Evolutionary conservation across 495 filamentous ascomycete species (phyloP).

Genomic region (Podospora pseudocomata): DNA sequence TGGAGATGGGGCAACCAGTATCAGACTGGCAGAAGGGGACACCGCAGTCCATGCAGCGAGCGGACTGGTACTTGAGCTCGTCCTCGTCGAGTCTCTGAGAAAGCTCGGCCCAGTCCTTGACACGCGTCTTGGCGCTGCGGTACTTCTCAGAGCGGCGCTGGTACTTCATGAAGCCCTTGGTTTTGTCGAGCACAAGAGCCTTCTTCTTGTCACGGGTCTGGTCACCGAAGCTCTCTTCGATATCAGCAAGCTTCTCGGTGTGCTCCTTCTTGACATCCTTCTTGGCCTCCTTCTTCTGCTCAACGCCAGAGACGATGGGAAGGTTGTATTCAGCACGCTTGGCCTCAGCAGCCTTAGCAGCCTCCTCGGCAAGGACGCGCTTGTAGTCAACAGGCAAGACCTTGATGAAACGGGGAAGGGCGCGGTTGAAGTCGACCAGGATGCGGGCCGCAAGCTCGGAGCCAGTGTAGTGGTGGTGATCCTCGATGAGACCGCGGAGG

Average conservation of each 20-base stretch:
- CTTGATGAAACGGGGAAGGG: constrained; percentile 89
- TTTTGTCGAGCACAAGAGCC: constrained; percentile 95
- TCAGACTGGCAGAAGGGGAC: constrained; percentile 99
- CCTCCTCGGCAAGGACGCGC: constrained; percentile 83
- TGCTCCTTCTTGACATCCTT: constrained; percentile 52
- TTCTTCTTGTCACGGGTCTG: constrained; percentile 89
- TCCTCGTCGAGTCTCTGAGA: constrained; percentile 88
- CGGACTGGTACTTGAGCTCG: constrained; percentile 97
- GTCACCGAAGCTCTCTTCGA: constrained; percentile 90
- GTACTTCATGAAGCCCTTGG: constrained; percentile 98
- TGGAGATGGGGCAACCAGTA: constrained; percentile 94
- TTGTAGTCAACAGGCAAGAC: constrained; percentile 97
- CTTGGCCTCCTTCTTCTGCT: constrained; percentile 49
- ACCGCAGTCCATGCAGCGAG: constrained; percentile 99
- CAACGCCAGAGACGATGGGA: constrained; percentile 65
- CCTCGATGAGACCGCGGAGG: constrained; percentile 90
- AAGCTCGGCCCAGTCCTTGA: constrained; percentile 92
- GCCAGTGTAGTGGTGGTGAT: constrained; percentile 98
- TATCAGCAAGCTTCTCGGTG: constrained; percentile 82
- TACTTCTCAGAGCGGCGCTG: constrained; percentile 93
- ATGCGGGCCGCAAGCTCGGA: constrained; percentile 95
- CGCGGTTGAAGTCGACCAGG: constrained; percentile 93
- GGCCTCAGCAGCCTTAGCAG: constrained; percentile 75
- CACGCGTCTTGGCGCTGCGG: constrained; percentile 78
- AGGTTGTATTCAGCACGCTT: constrained; percentile 79